phyloP scores from a whole-genome alignment of 176 grass and related monocot species.

The Carex kokanica region DNA sequence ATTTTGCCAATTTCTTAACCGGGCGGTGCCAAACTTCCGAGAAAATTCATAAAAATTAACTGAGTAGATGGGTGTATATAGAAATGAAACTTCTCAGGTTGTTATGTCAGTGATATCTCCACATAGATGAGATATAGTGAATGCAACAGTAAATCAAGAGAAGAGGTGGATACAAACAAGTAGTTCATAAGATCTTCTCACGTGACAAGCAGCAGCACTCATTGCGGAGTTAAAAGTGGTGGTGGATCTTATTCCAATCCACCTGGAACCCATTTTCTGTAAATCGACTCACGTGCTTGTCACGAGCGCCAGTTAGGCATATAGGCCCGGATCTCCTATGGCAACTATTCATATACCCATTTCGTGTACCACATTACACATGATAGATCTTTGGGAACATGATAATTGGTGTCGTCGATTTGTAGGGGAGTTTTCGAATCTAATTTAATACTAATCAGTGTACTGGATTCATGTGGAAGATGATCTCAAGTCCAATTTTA shows the following conservation, averaged over 20 bases:
- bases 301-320: background rate
- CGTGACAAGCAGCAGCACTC: conserved; percentile 17
- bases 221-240: background rate
- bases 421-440: too few relatives aligned
- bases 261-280: conserved; percentile 21
- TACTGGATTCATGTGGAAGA: too few relatives aligned
- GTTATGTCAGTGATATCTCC: background rate
- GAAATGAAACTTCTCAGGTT: too few relatives aligned
- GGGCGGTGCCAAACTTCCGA: background rate
- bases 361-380: background rate
- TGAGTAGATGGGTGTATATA: background rate
- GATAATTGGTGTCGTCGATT: background rate
- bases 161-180: background rate
- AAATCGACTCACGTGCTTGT: conserved; percentile 26
- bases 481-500: background rate
- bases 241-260: conserved; percentile 20
- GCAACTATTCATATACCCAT: background rate
- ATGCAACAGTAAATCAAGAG: background rate
- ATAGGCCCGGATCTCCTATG: background rate
- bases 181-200: conserved; percentile 19
- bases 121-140: background rate
- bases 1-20: background rate
- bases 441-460: too few relatives aligned
- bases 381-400: background rate
- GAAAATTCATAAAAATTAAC: background rate